Conservation (phyloP, 345 rosid genomes). For the Cochlearia excelsa region DNA sequence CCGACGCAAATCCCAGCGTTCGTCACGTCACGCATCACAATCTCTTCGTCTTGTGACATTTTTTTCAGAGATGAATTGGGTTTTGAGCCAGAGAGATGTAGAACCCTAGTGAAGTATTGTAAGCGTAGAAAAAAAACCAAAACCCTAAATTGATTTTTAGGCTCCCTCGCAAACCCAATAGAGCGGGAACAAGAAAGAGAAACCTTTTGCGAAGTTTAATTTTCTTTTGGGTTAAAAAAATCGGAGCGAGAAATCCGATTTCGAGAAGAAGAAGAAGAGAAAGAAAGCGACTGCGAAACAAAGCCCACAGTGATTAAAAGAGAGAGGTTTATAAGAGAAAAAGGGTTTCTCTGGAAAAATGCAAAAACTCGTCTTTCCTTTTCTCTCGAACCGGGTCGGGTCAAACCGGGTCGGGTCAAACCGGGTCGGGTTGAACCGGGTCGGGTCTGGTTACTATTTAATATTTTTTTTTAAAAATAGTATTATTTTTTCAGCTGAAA, state of each 20-base stretch:
- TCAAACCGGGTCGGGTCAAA: conserved; percentile 20
- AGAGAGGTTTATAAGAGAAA: conserved; percentile 25
- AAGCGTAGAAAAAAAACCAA: conserved; percentile 27
- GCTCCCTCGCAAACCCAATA: conserved; percentile 24
- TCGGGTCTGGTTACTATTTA: no score
- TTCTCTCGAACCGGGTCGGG: conserved; percentile 10
- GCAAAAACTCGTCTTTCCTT: conserved; percentile 10
- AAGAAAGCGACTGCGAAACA: neutral
- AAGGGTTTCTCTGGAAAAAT: conserved; percentile 23
- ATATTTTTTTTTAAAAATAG: no score
- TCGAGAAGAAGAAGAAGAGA: conserved; percentile 12
- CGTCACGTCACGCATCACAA: conserved; percentile 79
- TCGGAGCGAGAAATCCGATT: conserved; percentile 17
- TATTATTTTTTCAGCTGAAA: no score
- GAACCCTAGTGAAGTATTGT: conserved; percentile 4
- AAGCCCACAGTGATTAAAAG: conserved; percentile 13
- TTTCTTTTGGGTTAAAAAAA: neutral
- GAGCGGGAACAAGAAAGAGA: conserved; percentile 32
- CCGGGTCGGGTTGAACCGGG: no score
- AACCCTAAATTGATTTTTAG: conserved; percentile 31
- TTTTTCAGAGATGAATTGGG: neutral
- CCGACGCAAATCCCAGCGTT: conserved; percentile 69
- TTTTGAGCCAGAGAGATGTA: neutral
- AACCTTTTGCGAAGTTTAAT: neutral
- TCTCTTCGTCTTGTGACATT: conserved; percentile 81